These are phyloP conservation scores for Entelexis paramagnoliae DNA, from an alignment of 1,139 yeast species.

Conservation along the genomic window DNA sequence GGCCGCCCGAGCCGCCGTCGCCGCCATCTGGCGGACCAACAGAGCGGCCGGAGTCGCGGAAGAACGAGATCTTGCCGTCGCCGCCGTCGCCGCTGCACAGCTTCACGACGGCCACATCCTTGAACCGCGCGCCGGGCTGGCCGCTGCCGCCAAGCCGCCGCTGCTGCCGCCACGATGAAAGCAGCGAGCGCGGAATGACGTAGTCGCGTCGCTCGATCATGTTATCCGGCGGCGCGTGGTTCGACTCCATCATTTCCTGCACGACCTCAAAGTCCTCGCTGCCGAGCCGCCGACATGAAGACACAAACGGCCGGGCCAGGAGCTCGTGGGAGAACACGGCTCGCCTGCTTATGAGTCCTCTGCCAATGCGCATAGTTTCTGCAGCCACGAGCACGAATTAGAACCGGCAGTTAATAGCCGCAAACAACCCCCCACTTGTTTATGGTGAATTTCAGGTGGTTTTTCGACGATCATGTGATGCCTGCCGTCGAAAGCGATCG, in stretches of 20 bases:
- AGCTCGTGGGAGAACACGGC: not conserved
- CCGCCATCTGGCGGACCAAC: constrained; percentile 98
- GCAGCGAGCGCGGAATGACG: constrained; percentile 17
- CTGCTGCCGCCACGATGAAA: constrained; percentile 25
- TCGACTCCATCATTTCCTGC: constrained; percentile 19
- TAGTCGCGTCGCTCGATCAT: constrained; percentile 10
- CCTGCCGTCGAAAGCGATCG: no score
- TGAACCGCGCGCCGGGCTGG: constrained; percentile 17
- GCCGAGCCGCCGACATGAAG: not conserved
- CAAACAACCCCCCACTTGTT: not conserved
- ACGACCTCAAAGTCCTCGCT: constrained; percentile 13
- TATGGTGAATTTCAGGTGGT: not conserved
- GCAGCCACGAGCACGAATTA: not conserved
- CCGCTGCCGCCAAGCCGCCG: constrained; percentile 16
- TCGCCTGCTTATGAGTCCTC: not conserved
- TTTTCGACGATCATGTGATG: not conserved
- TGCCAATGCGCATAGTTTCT: not conserved
- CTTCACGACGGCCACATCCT: constrained; percentile 38
- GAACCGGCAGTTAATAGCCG: no score
- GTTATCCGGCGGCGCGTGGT: constrained; percentile 20
- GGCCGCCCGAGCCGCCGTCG: constrained; percentile 93
- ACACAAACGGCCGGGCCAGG: not conserved
- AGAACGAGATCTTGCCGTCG: constrained; percentile 73
- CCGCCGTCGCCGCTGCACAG: constrained; percentile 83
- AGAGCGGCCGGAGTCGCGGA: constrained; percentile 73